These are phyloP conservation scores for Intubia oerlemansii DNA, from an alignment of 2,329 filamentous ascomycete genomes.

Conservation along the genomic window DNA sequence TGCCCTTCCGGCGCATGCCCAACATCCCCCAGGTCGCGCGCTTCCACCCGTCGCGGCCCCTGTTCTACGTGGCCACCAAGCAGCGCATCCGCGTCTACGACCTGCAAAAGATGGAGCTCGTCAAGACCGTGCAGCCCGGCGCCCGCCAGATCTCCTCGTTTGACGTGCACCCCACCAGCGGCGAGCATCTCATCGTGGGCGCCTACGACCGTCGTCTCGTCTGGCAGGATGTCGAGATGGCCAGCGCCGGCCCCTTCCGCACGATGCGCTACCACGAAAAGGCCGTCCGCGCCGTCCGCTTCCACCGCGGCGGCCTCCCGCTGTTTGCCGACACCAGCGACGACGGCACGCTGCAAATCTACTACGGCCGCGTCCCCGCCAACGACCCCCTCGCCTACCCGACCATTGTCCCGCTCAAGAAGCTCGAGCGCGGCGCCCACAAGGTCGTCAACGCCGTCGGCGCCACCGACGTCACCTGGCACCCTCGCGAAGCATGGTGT, in stretches of 20 bases:
- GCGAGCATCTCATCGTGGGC: slow-evolving; percentile 84
- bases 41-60: slow-evolving; percentile 82
- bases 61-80: slow-evolving; percentile 93
- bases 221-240: slow-evolving; percentile 94
- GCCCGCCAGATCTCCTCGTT: slow-evolving; percentile 86
- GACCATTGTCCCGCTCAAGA: slow-evolving; percentile 88
- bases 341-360: slow-evolving; percentile 84
- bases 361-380: slow-evolving; percentile 91
- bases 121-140: slow-evolving; percentile 85
- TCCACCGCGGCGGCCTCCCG: slow-evolving; percentile 57
- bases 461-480: slow-evolving; percentile 90
- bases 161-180: slow-evolving; percentile 65
- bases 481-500: slow-evolving; percentile 83
- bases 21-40: slow-evolving; percentile 69
- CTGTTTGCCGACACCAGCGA: slow-evolving; percentile 91
- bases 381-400: slow-evolving; percentile 91
- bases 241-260: slow-evolving; percentile 66
- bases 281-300: slow-evolving; percentile 76
- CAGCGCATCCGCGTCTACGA: slow-evolving; percentile 88
- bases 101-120: slow-evolving; percentile 69
- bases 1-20: slow-evolving; percentile 64
- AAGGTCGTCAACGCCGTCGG: slow-evolving; percentile 69
- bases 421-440: slow-evolving; percentile 54
- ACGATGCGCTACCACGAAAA: slow-evolving; percentile 87
- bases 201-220: slow-evolving; percentile 85